Evolutionary conservation across 805 yeast genomes (phyloP).

Genomic region (Ogataea pini): DNA sequence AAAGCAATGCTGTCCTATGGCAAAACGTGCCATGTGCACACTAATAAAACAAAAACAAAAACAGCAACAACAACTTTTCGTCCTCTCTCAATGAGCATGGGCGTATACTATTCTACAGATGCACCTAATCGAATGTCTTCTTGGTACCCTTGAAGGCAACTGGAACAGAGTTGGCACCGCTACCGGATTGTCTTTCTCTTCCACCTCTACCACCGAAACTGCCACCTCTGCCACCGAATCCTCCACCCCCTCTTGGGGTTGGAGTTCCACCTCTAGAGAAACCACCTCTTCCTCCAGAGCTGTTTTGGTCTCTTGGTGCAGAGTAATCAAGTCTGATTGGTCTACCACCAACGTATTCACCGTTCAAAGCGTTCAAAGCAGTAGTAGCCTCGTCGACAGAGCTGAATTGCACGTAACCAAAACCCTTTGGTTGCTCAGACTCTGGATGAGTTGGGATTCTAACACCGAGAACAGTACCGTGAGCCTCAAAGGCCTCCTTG

Average conservation of each 20-base stretch:
- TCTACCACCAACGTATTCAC: slow-evolving; percentile 87
- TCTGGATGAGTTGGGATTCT: slow-evolving; percentile 98
- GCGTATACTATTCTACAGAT: slow-evolving; percentile 8
- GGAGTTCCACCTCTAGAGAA: slow-evolving; percentile 40
- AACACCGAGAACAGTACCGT: slow-evolving; percentile 83
- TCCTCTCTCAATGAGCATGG: slow-evolving; percentile 2
- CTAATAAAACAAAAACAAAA: background rate
- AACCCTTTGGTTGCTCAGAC: slow-evolving; percentile 98
- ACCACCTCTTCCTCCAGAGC: slow-evolving; percentile 25
- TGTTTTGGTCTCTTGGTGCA: slow-evolving; percentile 62
- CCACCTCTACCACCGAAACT: slow-evolving; percentile 28
- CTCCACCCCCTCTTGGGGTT: slow-evolving; percentile 45
- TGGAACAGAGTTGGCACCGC: slow-evolving; percentile 70
- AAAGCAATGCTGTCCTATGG: background rate
- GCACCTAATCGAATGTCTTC: slow-evolving; percentile 70
- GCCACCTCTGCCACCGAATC: slow-evolving; percentile 40
- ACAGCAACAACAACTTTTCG: slow-evolving; percentile 4
- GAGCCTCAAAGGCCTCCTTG: slow-evolving; percentile 68
- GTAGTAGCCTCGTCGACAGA: slow-evolving; percentile 86
- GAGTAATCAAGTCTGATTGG: slow-evolving; percentile 94
- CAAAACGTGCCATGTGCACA: background rate
- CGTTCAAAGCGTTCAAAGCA: slow-evolving; percentile 85
- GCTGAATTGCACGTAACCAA: slow-evolving; percentile 93
- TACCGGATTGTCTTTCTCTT: slow-evolving; percentile 47
- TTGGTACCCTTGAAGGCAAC: slow-evolving; percentile 80